These are phyloP conservation scores for Alternaria viburni DNA, from an alignment of 2,329 filamentous ascomycete species.

Conservation along the genomic window DNA sequence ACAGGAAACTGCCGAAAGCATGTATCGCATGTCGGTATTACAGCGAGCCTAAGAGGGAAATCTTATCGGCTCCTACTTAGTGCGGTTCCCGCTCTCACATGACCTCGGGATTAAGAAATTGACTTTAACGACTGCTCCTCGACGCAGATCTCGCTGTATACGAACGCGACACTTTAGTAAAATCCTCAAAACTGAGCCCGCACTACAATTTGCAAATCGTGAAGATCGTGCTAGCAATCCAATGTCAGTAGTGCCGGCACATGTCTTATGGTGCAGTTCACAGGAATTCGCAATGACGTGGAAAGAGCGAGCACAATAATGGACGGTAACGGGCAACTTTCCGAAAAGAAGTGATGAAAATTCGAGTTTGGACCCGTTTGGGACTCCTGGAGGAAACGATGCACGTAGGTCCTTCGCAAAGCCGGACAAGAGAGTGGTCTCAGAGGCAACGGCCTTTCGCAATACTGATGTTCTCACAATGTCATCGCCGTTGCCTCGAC, in stretches of 20 bases:
- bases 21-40: background rate
- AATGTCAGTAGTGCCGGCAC: background rate
- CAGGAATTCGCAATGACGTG: background rate
- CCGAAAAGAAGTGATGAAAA: background rate
- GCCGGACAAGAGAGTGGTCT: background rate
- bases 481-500: background rate
- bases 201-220: background rate
- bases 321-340: background rate
- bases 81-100: background rate
- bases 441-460: background rate
- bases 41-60: background rate
- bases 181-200: background rate
- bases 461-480: background rate
- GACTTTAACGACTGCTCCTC: background rate
- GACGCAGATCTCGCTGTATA: background rate
- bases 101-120: background rate
- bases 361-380: too few species aligned
- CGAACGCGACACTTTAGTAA: background rate
- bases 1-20: background rate
- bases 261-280: background rate
- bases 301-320: background rate
- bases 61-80: background rate
- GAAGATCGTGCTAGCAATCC: background rate
- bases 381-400: too few species aligned
- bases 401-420: too few species aligned